phyloP scores from a whole-genome alignment of 2,329 filamentous ascomycete species.

The Ceratocystis cacaofunesta region DNA sequence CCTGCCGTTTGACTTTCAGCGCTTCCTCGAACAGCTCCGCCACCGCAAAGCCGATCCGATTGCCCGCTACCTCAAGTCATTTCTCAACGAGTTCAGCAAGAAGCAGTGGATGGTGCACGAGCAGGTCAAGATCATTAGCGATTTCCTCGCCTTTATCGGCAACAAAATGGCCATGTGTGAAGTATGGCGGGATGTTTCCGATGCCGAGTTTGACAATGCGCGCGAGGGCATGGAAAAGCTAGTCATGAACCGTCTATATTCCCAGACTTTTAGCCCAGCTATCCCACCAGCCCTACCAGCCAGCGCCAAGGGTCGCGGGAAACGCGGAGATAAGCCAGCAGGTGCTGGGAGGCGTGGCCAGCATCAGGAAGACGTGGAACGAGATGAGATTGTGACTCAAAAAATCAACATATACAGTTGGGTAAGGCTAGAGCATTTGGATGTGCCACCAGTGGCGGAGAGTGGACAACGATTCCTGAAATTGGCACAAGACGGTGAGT shows the following conservation, averaged over 20 bases:
- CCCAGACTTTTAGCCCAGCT: conserved; percentile 88
- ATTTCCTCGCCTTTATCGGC: conserved; percentile 90
- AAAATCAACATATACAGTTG: conserved; percentile 96
- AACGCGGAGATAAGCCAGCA: conserved; percentile 47
- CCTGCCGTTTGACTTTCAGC: conserved; percentile 90
- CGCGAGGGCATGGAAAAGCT: conserved; percentile 98
- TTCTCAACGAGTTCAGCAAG: conserved; percentile 86
- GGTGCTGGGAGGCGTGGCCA: conserved; percentile 81
- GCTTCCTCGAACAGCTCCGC: conserved; percentile 86
- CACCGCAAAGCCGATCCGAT: conserved; percentile 97
- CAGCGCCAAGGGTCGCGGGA: conserved; percentile 51
- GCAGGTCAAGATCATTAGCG: conserved; percentile 95
- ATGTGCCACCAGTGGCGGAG: conserved; percentile 72
- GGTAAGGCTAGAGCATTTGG: conserved; percentile 84
- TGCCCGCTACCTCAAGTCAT: conserved; percentile 87
- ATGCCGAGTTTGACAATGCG: conserved; percentile 95
- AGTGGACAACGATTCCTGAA: conserved; percentile 78
- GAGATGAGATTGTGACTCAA: conserved; percentile 88
- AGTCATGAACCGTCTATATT: conserved; percentile 94
- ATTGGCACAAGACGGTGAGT: conserved; percentile 69
- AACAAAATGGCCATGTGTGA: conserved; percentile 98
- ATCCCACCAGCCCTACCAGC: conserved; percentile 59
- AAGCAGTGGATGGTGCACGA: conserved; percentile 99
- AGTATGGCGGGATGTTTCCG: conserved; percentile 88
- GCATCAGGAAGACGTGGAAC: conserved; percentile 94